Conservation (phyloP, 345 rosid genomes). For the Reutealis trisperma region DNA sequence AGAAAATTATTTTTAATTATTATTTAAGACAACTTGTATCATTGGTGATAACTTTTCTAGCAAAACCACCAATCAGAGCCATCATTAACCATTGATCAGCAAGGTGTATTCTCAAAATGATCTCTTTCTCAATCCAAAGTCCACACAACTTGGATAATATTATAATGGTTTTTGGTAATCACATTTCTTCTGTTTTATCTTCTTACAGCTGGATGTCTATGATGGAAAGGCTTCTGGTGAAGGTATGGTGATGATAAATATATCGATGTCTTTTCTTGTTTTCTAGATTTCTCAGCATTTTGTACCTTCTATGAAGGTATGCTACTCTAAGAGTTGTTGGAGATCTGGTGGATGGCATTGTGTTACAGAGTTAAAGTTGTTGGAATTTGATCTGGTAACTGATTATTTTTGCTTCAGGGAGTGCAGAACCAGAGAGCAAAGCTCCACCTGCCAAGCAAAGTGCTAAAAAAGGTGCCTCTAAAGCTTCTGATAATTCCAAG, state of each 20-base stretch:
- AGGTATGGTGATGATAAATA: constrained; percentile 43
- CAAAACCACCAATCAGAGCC: no score
- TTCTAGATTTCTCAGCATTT: background rate
- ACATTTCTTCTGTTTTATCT: constrained; percentile 13
- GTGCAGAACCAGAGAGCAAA: constrained; percentile 47
- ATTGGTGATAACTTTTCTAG: no score
- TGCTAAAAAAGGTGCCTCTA: constrained; percentile 45
- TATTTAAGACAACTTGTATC: no score
- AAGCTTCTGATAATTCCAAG: constrained; percentile 34
- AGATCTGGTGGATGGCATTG: background rate
- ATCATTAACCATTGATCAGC: no score
- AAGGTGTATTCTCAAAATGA: background rate
- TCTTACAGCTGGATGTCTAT: constrained; percentile 68
- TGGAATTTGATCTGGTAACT: constrained; percentile 1
- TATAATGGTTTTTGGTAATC: background rate
- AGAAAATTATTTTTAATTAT: no score
- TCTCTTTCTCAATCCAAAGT: background rate
- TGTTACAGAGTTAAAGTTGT: background rate
- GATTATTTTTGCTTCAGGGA: constrained; percentile 36
- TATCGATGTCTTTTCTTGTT: background rate
- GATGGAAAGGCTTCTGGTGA: constrained; percentile 80
- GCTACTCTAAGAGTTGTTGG: no score
- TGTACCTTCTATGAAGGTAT: background rate
- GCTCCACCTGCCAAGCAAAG: constrained; percentile 35
- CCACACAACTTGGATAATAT: background rate